A percentile compares a stretch with the other conserved stretches of the same genome.
phyloP scores from a whole-genome alignment of 2,329 filamentous ascomycete species.

The Fusarium sp. region DNA sequence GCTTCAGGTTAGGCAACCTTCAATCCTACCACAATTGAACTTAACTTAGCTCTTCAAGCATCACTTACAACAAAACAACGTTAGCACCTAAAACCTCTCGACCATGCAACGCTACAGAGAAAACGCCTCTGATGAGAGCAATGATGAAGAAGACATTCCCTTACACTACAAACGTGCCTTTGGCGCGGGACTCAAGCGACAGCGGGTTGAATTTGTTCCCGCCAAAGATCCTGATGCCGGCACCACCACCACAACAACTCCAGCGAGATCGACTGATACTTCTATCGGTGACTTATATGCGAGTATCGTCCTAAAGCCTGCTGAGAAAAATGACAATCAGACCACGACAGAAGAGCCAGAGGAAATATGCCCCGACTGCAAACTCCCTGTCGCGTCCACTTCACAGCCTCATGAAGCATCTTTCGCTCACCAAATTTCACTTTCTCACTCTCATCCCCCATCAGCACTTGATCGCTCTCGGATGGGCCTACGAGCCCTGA shows the following conservation, averaged over 20 bases:
- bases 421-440: slow-evolving; percentile 76
- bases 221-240: slow-evolving; percentile 56
- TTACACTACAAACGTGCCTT: slow-evolving; percentile 66
- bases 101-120: slow-evolving; percentile 45
- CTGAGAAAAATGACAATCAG: slow-evolving; percentile 8
- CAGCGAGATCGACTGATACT: slow-evolving; percentile 33
- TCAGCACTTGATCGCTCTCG: slow-evolving; percentile 76
- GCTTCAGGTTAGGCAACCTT: slow-evolving; percentile 4
- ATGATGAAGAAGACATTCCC: slow-evolving; percentile 60
- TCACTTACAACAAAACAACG: neutral
- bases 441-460: slow-evolving; percentile 76
- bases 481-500: slow-evolving; percentile 75
- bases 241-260: slow-evolving; percentile 28
- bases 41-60: slow-evolving; percentile 4
- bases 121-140: slow-evolving; percentile 39
- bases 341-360: slow-evolving; percentile 30
- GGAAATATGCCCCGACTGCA: slow-evolving; percentile 51
- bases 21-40: neutral
- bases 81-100: neutral
- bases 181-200: slow-evolving; percentile 66
- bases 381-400: slow-evolving; percentile 48
- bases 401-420: slow-evolving; percentile 65
- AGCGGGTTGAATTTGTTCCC: slow-evolving; percentile 67
- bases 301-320: slow-evolving; percentile 67
- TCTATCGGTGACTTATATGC: slow-evolving; percentile 69